Conservation (phyloP, 495 filamentous ascomycete genomes). For the Coniosporium apollinis region DNA sequence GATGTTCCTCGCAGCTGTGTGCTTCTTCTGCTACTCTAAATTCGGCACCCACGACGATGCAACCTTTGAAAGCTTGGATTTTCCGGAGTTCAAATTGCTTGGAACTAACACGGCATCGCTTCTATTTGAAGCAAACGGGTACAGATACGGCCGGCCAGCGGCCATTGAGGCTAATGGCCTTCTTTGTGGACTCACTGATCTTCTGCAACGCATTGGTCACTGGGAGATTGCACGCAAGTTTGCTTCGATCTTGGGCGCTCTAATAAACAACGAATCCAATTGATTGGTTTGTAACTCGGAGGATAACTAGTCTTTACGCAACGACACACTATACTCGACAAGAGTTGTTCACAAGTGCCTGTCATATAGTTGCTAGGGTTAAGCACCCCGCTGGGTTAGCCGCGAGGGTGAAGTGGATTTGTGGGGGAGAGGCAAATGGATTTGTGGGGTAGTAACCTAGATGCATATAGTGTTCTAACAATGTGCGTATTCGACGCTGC, state of each 20-base stretch:
- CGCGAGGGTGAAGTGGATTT: no score
- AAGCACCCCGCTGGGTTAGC: no score
- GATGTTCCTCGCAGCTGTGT: slow-evolving; percentile 14
- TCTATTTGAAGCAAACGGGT: slow-evolving; percentile 7
- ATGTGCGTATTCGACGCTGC: no score
- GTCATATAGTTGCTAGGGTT: no score
- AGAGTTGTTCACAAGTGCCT: no score
- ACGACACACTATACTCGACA: no score
- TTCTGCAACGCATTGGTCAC: slow-evolving; percentile 21
- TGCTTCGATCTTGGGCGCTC: slow-evolving; percentile 13
- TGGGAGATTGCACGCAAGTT: slow-evolving; percentile 24
- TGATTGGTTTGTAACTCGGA: no score
- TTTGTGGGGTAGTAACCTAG: no score
- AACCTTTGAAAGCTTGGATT: not conserved
- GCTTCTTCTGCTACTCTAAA: slow-evolving; percentile 14
- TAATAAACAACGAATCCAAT: no score
- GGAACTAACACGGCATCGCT: not conserved
- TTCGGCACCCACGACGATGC: not conserved
- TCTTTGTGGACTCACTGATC: slow-evolving; percentile 18
- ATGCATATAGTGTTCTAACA: no score
- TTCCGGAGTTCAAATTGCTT: not conserved
- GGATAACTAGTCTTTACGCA: no score
- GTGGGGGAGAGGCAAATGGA: no score
- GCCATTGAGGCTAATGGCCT: slow-evolving; percentile 10
- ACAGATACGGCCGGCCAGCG: slow-evolving; percentile 4